phyloP scores from a whole-genome alignment of 2,329 filamentous ascomycete genomes.

The Penicillium rolfsii region DNA sequence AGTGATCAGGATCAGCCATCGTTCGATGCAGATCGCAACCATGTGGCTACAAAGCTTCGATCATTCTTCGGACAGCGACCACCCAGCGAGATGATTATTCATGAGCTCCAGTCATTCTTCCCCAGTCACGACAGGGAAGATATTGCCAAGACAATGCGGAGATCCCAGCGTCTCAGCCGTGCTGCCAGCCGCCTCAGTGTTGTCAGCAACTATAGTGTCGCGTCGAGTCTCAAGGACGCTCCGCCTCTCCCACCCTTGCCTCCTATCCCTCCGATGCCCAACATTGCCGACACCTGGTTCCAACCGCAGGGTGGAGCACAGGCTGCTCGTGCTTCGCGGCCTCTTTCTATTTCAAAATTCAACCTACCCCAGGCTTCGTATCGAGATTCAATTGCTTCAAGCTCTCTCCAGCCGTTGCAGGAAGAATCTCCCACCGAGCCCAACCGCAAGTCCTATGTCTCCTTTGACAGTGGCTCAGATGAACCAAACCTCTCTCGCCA shows the following conservation, averaged over 20 bases:
- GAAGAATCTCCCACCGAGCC: constrained; percentile 87
- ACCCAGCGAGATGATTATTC: constrained; percentile 95
- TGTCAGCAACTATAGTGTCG: constrained; percentile 89
- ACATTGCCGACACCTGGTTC: constrained; percentile 92
- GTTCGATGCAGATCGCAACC: constrained; percentile 37
- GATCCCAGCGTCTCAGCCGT: constrained; percentile 87
- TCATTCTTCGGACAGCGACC: constrained; percentile 87
- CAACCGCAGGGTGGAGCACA: constrained; percentile 57
- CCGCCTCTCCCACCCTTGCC: constrained; percentile 53
- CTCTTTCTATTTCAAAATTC: constrained; percentile 63
- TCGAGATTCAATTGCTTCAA: constrained; percentile 86
- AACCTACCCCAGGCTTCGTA: constrained; percentile 66
- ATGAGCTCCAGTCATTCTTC: constrained; percentile 95
- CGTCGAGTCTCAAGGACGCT: constrained; percentile 88
- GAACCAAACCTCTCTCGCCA: constrained; percentile 76
- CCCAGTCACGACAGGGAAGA: constrained; percentile 91
- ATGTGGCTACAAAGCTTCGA: constrained; percentile 45
- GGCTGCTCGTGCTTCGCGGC: constrained; percentile 55
- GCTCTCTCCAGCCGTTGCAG: constrained; percentile 83
- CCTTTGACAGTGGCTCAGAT: constrained; percentile 63
- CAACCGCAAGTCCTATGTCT: constrained; percentile 95
- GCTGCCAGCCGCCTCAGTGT: constrained; percentile 92
- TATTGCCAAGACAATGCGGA: constrained; percentile 91
- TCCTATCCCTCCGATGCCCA: constrained; percentile 70
- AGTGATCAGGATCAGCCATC: constrained; percentile 36